These are phyloP conservation scores for Yarrowia deformans DNA, from an alignment of 805 yeast species.

Conservation along the genomic window DNA sequence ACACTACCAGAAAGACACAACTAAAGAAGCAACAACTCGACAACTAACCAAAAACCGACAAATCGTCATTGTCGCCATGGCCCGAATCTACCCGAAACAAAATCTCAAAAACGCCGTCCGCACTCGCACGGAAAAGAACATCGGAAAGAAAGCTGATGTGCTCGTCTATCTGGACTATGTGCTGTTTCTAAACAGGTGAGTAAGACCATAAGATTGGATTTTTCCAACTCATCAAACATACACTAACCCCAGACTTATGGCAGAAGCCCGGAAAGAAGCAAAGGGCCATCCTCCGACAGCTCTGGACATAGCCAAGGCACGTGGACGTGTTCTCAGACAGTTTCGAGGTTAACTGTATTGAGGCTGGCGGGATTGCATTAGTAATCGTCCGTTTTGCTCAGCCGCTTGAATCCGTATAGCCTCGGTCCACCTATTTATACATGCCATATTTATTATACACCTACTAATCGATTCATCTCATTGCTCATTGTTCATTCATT, in stretches of 20 bases:
- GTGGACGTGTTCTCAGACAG: conserved; percentile 38
- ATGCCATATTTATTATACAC: neutral
- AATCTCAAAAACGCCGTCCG: conserved; percentile 40
- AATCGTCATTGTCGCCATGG: conserved; percentile 39
- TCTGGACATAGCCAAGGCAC: conserved; percentile 35
- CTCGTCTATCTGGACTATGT: conserved; percentile 44
- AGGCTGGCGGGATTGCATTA: too few species aligned
- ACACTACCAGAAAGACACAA: neutral
- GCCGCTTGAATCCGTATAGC: too few species aligned
- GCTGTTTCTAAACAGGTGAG: conserved; percentile 43
- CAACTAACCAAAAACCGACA: too few species aligned
- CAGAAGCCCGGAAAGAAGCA: conserved; percentile 30
- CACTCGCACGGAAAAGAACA: conserved; percentile 10
- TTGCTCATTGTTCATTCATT: neutral
- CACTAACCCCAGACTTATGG: neutral
- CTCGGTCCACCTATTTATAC: neutral
- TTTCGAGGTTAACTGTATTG: conserved; percentile 40
- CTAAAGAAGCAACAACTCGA: neutral
- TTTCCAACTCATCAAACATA: too few species aligned
- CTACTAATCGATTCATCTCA: neutral
- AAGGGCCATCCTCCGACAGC: conserved; percentile 4
- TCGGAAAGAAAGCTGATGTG: conserved; percentile 41
- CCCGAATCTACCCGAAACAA: conserved; percentile 43
- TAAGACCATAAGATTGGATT: too few species aligned
- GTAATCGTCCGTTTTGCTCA: too few species aligned